These are phyloP conservation scores for Austroboletus novae-zelandiae DNA, from an alignment of 1,284 basidiomycete species.

Conservation along the genomic window DNA sequence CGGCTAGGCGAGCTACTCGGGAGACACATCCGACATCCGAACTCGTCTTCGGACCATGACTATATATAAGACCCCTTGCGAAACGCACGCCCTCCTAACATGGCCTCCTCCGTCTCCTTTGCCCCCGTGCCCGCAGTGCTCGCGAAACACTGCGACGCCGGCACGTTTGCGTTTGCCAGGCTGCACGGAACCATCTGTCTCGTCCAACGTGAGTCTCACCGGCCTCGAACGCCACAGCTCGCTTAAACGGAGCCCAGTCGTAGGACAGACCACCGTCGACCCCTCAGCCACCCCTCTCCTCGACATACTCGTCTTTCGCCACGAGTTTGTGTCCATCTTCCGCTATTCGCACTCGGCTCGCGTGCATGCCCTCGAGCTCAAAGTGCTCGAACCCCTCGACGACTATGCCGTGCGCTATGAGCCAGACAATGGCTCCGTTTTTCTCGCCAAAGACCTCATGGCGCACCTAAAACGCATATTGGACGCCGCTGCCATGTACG, in stretches of 20 bases:
- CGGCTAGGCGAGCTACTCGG: no score
- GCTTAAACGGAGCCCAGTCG: constrained; percentile 9
- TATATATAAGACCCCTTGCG: constrained; percentile 1
- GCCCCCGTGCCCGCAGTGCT: constrained; percentile 15
- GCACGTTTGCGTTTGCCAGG: constrained; percentile 47
- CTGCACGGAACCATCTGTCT: constrained; percentile 45
- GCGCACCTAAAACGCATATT: constrained; percentile 46
- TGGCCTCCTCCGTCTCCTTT: constrained; percentile 22
- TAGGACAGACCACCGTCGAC: constrained; percentile 16
- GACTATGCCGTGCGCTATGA: constrained; percentile 52
- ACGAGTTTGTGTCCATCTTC: constrained; percentile 61
- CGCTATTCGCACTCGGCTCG: constrained; percentile 45
- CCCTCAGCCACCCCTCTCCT: constrained; percentile 12
- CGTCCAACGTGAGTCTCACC: constrained; percentile 42
- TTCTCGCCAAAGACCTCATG: constrained; percentile 58
- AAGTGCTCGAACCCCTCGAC: constrained; percentile 53
- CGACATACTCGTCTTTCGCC: constrained; percentile 43
- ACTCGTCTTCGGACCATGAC: no score
- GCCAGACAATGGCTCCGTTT: constrained; percentile 61
- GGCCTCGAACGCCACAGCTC: no score
- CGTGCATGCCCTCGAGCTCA: constrained; percentile 51
- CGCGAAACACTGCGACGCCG: constrained; percentile 12
- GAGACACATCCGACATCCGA: constrained; percentile 2
- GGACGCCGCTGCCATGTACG: constrained; percentile 23
- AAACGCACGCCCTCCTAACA: not conserved